phyloP scores from a whole-genome alignment of 148 eudicot species.

The Cornus controversa region DNA sequence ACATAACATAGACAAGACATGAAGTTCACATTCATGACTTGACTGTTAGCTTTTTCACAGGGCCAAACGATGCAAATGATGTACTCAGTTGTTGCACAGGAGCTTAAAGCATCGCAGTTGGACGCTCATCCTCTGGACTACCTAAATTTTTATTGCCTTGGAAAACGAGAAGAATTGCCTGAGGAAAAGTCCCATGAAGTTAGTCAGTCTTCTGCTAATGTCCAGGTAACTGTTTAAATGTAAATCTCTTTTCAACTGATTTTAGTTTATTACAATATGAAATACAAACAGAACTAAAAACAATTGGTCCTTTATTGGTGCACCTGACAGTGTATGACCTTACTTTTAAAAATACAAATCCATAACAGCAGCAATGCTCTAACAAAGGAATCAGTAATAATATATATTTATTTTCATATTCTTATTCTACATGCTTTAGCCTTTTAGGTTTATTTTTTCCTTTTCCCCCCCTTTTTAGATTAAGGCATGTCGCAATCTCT shows the following conservation, averaged over 20 bases:
- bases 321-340: background rate
- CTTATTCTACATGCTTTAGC: background rate
- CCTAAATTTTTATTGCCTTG: constrained; percentile 90
- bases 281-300: background rate
- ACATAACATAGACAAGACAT: background rate
- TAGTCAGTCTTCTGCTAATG: constrained; percentile 36
- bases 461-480: background rate
- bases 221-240: constrained; percentile 42
- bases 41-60: constrained; percentile 38
- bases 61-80: constrained; percentile 87
- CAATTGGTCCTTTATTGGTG: background rate
- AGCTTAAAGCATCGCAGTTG: constrained; percentile 64
- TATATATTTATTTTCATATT: background rate
- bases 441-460: too few species aligned
- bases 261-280: background rate
- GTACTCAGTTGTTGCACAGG: constrained; percentile 72
- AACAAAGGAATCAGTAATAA: too few species aligned
- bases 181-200: constrained; percentile 32
- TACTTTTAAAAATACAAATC: background rate
- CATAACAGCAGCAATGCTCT: background rate
- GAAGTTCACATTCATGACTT: background rate
- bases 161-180: constrained; percentile 75
- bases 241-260: background rate
- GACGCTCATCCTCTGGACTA: constrained; percentile 74
- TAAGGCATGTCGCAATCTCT: background rate